Evolutionary conservation across 2,329 filamentous ascomycete species (phyloP), one percentile per base, ranked within the genome.

Genomic region (Metarhizium brunneum): DNA sequence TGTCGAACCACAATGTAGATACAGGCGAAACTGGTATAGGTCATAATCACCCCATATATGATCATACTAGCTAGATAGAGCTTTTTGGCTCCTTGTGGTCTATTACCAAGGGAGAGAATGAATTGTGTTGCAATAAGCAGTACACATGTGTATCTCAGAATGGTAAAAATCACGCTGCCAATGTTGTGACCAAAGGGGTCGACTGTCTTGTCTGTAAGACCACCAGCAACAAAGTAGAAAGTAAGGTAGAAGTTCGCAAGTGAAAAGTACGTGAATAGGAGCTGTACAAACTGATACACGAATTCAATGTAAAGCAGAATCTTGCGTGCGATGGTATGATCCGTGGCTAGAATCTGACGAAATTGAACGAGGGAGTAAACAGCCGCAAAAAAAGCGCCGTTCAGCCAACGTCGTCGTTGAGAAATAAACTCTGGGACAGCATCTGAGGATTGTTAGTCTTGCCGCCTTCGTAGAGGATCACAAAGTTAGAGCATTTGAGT

Each of bases 241-340:
- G 92, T 95, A 53, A 99, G 85, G 71, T 97, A 99, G 78, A 97
- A 99, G 77, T 99, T 99, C 71, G 92, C 92, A 45, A 99, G 84
- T 11, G 92, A 96, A 76, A 99, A 97, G 76, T 90, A 99, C 49
- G 94, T 99, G 76, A 99, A 99, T 58, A 95, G 71, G 14, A 99
- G 83, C 66, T 91, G 88, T 63, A 97, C 80, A 68, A 95, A 87
- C 69, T 99, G 94, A 71, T 99, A 99, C 62, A 96, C 71, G 68
- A 96, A 96, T 70, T 99, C 94, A 63, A 97, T 84, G 71, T 96
- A 92, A 53, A 99, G 82, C 38, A 99, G 80, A 29, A 95, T 80
- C 73, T 99, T 99, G 62, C 94, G 88, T 42, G 85, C 80, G 25
- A 97, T 66, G 1, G 90, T 94, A 71, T 99, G 94, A 69, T 97